Conservation (phyloP, 768 basidiomycete genomes). For the Sistotremastrum niveocremeum region DNA sequence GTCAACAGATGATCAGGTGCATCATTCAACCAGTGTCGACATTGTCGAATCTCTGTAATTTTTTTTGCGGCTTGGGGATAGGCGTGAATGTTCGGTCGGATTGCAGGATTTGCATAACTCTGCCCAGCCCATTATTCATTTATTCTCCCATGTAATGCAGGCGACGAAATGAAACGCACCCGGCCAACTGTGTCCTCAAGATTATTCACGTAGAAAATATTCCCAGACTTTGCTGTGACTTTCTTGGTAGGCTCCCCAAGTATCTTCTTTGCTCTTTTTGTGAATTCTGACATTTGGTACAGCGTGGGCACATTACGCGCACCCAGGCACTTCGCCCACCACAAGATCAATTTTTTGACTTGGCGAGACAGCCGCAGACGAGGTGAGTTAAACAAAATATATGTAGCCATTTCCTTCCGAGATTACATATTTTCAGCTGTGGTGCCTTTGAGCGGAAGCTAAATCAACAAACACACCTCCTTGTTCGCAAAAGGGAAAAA, state of each 20-base stretch:
- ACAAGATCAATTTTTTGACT: slow-evolving; percentile 17
- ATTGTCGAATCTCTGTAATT: slow-evolving; percentile 16
- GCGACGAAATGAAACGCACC: slow-evolving; percentile 7
- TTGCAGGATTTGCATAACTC: slow-evolving; percentile 17
- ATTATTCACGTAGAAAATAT: slow-evolving; percentile 17
- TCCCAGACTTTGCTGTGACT: slow-evolving; percentile 10
- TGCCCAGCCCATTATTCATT: slow-evolving; percentile 2
- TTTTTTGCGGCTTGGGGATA: slow-evolving; percentile 16
- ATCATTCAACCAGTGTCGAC: slow-evolving; percentile 17
- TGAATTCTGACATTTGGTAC: slow-evolving; percentile 11
- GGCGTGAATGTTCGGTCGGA: slow-evolving; percentile 11
- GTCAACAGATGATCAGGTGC: slow-evolving; percentile 14
- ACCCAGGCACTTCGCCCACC: slow-evolving; percentile 17
- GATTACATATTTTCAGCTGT: no score
- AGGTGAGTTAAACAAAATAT: slow-evolving; percentile 20
- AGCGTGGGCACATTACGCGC: slow-evolving; percentile 16
- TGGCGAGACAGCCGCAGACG: slow-evolving; percentile 16
- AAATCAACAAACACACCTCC: no score
- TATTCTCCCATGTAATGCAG: background rate
- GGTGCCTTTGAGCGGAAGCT: no score
- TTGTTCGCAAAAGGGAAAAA: no score
- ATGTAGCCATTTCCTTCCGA: no score
- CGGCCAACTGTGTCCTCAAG: slow-evolving; percentile 9
- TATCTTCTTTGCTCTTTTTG: slow-evolving; percentile 8
- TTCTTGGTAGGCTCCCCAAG: slow-evolving; percentile 15